Conservation (phyloP, 768 basidiomycete genomes). For the Candolleomyces aberdarensis region DNA sequence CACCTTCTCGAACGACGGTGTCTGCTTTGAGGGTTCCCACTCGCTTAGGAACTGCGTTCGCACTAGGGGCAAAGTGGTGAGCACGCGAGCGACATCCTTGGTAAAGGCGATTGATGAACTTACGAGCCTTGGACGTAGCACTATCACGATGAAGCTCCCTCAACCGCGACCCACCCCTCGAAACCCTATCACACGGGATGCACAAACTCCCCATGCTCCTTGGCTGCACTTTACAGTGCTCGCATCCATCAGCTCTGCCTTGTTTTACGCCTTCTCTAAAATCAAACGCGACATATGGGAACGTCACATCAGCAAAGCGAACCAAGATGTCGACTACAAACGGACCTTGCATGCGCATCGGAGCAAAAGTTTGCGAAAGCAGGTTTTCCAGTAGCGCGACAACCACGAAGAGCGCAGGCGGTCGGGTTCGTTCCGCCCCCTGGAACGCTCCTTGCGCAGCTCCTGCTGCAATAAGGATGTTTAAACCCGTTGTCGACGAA, state of each 20-base stretch:
- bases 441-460: constrained; percentile 49
- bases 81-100: constrained; percentile 7
- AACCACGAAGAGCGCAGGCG: constrained; percentile 48
- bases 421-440: constrained; percentile 30
- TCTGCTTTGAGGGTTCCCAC: constrained; percentile 41
- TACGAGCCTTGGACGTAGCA: constrained; percentile 51
- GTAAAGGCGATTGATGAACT: constrained; percentile 19
- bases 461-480: constrained; percentile 60
- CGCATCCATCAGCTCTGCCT: constrained; percentile 48
- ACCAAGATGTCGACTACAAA: neutral
- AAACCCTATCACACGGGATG: constrained; percentile 46
- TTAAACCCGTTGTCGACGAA: constrained; percentile 57
- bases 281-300: neutral
- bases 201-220: constrained; percentile 45
- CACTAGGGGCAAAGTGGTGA: constrained; percentile 20
- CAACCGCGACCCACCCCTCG: constrained; percentile 39
- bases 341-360: constrained; percentile 55
- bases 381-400: constrained; percentile 48
- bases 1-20: constrained; percentile 44
- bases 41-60: constrained; percentile 51
- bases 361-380: constrained; percentile 56
- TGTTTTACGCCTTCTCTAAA: constrained; percentile 49
- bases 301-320: too few relatives aligned
- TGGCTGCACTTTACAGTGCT: constrained; percentile 46
- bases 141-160: constrained; percentile 46